Conservation (phyloP, 192 early-diverging fungal genomes). For the Haplosporangium gracile region DNA sequence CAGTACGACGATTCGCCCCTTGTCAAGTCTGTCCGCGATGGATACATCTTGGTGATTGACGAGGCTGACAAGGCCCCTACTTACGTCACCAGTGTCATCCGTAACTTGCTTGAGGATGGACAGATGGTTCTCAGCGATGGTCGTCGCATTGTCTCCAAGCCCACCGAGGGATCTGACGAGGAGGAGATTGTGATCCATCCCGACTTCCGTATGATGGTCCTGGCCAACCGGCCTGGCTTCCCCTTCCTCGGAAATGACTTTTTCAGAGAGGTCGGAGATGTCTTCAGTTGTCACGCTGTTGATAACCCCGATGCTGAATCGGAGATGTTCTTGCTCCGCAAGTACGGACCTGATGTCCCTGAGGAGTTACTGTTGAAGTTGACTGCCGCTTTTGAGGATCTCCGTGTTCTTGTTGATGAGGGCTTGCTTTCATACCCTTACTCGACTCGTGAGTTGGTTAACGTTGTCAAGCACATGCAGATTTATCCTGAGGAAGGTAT, state of each 20-base stretch:
- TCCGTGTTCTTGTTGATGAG: slow-evolving; percentile 79
- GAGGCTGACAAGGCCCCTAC: slow-evolving; percentile 89
- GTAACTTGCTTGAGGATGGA: slow-evolving; percentile 80
- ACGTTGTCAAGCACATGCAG: slow-evolving; percentile 83
- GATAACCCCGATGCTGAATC: slow-evolving; percentile 85
- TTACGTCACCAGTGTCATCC: slow-evolving; percentile 81
- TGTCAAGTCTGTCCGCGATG: slow-evolving; percentile 63
- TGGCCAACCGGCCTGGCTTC: slow-evolving; percentile 85
- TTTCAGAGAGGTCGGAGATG: slow-evolving; percentile 84
- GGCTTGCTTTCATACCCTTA: slow-evolving; percentile 86
- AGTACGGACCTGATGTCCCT: slow-evolving; percentile 81
- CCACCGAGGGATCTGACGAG: slow-evolving; percentile 55
- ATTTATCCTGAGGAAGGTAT: slow-evolving; percentile 79
- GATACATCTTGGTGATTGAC: slow-evolving; percentile 81
- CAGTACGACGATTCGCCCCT: slow-evolving; percentile 80
- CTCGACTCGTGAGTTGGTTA: slow-evolving; percentile 84
- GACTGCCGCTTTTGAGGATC: slow-evolving; percentile 78
- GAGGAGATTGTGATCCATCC: slow-evolving; percentile 69
- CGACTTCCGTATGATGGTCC: slow-evolving; percentile 86
- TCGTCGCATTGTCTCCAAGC: slow-evolving; percentile 72
- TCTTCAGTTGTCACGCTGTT: slow-evolving; percentile 79
- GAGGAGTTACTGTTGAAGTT: slow-evolving; percentile 74
- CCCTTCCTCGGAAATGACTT: slow-evolving; percentile 89
- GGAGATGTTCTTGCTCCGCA: slow-evolving; percentile 77
- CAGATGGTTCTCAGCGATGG: slow-evolving; percentile 86